A percentile compares a stretch with the other conserved stretches of the same genome.
Evolutionary conservation across 1,139 yeast species (phyloP).

Genomic region (Blastobotrys elegans): DNA sequence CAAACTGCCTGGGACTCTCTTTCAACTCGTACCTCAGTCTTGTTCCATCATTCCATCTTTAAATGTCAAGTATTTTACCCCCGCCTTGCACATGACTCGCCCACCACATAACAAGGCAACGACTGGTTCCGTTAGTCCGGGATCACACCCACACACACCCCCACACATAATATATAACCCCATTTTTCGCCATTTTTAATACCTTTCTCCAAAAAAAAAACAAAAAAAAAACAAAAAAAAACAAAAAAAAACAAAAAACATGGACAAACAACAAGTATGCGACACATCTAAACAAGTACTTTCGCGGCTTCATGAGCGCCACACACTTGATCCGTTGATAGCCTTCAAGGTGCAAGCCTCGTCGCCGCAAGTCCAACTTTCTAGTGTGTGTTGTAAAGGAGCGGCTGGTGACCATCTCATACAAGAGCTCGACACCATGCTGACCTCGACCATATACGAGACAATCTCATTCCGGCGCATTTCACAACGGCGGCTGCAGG

Average conservation of each 20-base stretch:
- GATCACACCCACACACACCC: too few species aligned
- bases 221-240: too few species aligned
- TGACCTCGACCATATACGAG: constrained; percentile 2
- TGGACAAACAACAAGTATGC: neutral
- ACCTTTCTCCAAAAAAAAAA: too few species aligned
- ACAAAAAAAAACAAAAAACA: too few species aligned
- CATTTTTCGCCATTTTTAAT: too few species aligned
- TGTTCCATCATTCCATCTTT: too few species aligned
- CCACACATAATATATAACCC: neutral
- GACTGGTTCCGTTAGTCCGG: too few species aligned
- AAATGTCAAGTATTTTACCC: neutral
- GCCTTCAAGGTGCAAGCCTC: neutral
- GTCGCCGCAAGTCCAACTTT: neutral
- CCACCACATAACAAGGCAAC: too few species aligned
- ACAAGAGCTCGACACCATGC: neutral
- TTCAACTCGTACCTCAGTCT: too few species aligned
- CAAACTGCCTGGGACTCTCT: too few species aligned
- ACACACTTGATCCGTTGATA: neutral
- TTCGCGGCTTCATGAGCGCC: neutral
- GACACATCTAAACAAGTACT: neutral
- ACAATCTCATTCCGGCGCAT: constrained; percentile 19
- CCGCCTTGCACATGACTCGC: neutral
- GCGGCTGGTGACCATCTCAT: neutral
- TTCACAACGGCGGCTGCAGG: constrained; percentile 22
- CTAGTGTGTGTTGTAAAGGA: constrained; percentile 6